phyloP scores from a whole-genome alignment of 768 basidiomycete species.

The Solioccasus polychromus region DNA sequence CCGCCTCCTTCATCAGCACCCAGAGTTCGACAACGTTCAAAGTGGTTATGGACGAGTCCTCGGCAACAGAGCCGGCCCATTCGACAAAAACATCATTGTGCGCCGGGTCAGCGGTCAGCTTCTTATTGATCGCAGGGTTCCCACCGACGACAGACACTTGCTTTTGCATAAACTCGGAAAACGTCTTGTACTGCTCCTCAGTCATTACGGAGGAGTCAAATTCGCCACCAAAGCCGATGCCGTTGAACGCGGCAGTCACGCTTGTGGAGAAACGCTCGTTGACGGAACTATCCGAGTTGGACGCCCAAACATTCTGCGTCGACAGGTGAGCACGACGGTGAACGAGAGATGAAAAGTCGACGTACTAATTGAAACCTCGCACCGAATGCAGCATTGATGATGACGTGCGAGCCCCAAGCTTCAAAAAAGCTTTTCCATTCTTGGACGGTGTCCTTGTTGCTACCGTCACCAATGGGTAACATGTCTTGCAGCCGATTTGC shows the following conservation, averaged over 20 bases:
- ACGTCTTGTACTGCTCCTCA: too few species aligned
- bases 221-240: too few species aligned
- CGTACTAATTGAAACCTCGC: too few species aligned
- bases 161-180: too few species aligned
- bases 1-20: constrained; percentile 3
- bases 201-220: too few species aligned
- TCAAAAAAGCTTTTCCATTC: constrained; percentile 5
- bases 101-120: constrained; percentile 5
- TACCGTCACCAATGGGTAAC: constrained; percentile 3
- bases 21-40: constrained; percentile 4
- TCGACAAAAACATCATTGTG: background rate
- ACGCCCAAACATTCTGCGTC: constrained; percentile 9
- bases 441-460: background rate
- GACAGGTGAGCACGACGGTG: too few species aligned
- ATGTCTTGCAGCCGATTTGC: background rate
- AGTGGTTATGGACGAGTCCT: background rate
- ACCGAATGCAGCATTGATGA: constrained; percentile 1
- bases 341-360: too few species aligned
- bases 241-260: too few species aligned
- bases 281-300: constrained; percentile 6
- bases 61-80: background rate
- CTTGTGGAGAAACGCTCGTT: constrained; percentile 5
- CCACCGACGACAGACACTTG: constrained; percentile 7
- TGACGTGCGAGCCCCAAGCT: constrained; percentile 2
- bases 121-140: background rate